These are phyloP conservation scores for Coemansia sp. DNA, from an alignment of 371 early-diverging fungal species.

Conservation along the genomic window DNA sequence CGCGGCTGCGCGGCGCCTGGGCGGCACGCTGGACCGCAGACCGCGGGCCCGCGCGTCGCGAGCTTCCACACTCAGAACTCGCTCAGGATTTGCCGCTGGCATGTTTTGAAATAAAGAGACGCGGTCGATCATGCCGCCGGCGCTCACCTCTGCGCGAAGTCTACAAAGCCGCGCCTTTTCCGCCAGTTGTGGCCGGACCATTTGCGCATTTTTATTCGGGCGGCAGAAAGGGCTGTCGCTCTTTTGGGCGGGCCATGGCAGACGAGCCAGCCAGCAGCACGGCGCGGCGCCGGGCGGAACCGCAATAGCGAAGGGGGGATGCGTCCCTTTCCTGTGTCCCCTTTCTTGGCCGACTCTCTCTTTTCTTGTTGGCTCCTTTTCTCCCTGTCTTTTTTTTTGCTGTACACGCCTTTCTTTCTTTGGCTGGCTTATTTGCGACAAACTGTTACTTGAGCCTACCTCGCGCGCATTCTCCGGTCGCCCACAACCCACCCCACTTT, in stretches of 20 bases:
- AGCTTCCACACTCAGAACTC: too few relatives aligned
- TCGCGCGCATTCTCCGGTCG: background rate
- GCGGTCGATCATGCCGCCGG: conserved; percentile 4
- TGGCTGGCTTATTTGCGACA: background rate
- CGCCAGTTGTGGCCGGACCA: background rate
- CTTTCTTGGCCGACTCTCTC: conserved; percentile 1
- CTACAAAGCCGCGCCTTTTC: conserved; percentile 4
- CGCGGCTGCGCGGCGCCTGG: too few relatives aligned
- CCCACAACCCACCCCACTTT: background rate
- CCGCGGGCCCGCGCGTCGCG: too few relatives aligned
- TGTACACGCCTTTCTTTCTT: conserved; percentile 8
- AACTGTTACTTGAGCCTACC: background rate
- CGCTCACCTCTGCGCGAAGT: background rate
- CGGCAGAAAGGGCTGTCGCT: conserved; percentile 1
- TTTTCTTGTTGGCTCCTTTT: conserved; percentile 4
- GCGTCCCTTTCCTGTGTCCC: background rate
- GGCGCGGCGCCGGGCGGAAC: background rate
- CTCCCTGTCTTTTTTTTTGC: background rate
- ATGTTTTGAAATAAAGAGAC: conserved; percentile 5
- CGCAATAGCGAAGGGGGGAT: background rate
- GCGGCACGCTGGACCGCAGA: too few relatives aligned
- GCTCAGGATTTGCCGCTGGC: background rate
- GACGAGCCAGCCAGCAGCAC: background rate
- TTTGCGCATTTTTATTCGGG: background rate
- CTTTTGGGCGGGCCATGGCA: background rate